Conservation (phyloP, 176 grass and related monocot genomes). For the Dendrocalamus sinicus region DNA sequence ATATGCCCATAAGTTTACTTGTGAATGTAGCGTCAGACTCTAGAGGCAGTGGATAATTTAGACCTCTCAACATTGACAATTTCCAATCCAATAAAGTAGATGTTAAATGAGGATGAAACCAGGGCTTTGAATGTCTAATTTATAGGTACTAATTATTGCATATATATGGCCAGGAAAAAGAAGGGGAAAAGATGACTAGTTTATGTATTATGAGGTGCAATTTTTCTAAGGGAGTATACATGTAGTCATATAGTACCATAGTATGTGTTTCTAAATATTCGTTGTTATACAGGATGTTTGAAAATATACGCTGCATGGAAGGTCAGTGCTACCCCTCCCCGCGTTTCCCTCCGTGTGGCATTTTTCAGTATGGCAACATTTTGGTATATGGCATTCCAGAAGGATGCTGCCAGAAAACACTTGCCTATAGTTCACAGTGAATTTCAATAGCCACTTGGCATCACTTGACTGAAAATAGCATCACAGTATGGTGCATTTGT, state of each 20-base stretch:
- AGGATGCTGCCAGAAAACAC: not conserved
- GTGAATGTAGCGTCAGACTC: not conserved
- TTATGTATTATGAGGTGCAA: not conserved
- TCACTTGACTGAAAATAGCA: conserved; percentile 3
- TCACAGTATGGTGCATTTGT: not conserved
- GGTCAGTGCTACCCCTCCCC: not conserved
- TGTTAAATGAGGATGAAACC: not conserved
- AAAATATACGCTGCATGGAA: not conserved
- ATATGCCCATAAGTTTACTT: not conserved
- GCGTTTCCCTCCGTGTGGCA: not conserved
- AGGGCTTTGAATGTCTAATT: not conserved
- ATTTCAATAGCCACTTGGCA: conserved; percentile 24
- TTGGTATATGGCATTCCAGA: not conserved
- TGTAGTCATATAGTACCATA: not conserved
- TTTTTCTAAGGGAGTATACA: not conserved
- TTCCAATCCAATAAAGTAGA: conserved; percentile 1
- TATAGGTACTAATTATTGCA: not conserved
- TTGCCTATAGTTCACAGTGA: conserved; percentile 5
- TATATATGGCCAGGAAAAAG: conserved; percentile 8
- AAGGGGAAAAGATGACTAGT: not conserved
- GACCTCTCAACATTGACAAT: not conserved
- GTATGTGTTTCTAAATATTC: not conserved
- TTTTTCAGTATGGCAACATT: not conserved
- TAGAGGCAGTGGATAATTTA: conserved; percentile 22
- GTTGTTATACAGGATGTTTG: not conserved